These are phyloP conservation scores for Plasmodium relictum DNA, from an alignment of 169 alveolate species.

Conservation along the genomic window DNA sequence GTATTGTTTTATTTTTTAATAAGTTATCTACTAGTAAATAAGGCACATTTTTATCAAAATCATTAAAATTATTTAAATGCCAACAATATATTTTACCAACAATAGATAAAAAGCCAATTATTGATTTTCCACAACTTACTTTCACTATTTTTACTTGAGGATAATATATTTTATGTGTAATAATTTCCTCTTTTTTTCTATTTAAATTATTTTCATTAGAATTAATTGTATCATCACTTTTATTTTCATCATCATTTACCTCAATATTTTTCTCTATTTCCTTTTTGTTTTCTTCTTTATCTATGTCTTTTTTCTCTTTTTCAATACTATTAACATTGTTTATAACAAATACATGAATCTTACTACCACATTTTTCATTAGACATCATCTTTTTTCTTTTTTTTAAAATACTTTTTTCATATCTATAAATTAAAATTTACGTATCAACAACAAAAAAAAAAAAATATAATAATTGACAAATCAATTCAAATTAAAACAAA, in stretches of 20 bases:
- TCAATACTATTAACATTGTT: slow-evolving; percentile 20
- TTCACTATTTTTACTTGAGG: slow-evolving; percentile 69
- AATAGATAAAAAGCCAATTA: slow-evolving; percentile 47
- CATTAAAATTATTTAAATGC: slow-evolving; percentile 52
- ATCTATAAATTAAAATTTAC: neutral
- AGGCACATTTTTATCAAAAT: slow-evolving; percentile 68
- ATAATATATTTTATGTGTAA: slow-evolving; percentile 59
- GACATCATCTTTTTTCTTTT: slow-evolving; percentile 17
- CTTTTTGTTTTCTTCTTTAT: neutral
- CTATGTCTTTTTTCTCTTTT: neutral
- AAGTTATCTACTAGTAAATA: slow-evolving; percentile 24
- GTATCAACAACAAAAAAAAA: neutral
- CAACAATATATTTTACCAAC: slow-evolving; percentile 67
- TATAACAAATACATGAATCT: slow-evolving; percentile 62
- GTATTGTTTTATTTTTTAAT: slow-evolving; percentile 50
- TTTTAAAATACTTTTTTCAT: slow-evolving; percentile 6
- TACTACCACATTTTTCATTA: slow-evolving; percentile 36
- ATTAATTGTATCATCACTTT: neutral
- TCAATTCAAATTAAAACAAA: neutral
- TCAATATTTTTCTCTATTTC: neutral
- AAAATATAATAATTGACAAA: neutral
- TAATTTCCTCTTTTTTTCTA: slow-evolving; percentile 20
- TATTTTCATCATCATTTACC: neutral
- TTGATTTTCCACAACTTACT: slow-evolving; percentile 71
- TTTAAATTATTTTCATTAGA: neutral